Conservation (phyloP, 1,284 basidiomycete genomes). For the Neotropicomus parvogracilis region DNA sequence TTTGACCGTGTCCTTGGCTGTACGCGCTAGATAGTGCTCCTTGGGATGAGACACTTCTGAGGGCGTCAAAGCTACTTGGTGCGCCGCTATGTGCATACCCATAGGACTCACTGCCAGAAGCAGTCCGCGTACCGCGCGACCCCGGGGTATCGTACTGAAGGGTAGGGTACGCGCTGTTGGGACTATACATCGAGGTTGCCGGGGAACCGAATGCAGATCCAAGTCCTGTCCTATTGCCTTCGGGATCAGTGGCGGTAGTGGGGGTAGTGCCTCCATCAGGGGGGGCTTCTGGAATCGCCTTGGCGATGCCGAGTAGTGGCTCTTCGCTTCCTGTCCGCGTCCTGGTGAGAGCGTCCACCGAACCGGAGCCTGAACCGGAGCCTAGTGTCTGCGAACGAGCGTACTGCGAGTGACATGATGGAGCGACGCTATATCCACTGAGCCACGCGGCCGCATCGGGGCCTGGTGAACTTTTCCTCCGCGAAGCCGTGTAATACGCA, state of each 20-base stretch:
- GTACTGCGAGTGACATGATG: constrained; percentile 29
- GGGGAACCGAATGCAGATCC: constrained; percentile 33
- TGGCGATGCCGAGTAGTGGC: constrained; percentile 25
- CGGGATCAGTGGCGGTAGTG: constrained; percentile 4
- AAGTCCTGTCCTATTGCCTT: constrained; percentile 14
- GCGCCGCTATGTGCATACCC: constrained; percentile 26
- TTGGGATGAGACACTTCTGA: constrained; percentile 32
- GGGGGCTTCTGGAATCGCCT: constrained; percentile 10
- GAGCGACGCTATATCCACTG: constrained; percentile 24
- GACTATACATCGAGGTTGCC: constrained; percentile 19
- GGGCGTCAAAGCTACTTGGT: constrained; percentile 26
- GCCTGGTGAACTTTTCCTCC: constrained; percentile 27
- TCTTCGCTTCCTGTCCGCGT: constrained; percentile 33
- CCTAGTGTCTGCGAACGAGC: constrained; percentile 30
- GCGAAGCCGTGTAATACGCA: constrained; percentile 19
- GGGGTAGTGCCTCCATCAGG: constrained; percentile 10
- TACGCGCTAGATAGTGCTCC: constrained; percentile 28
- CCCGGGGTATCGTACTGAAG: constrained; percentile 20
- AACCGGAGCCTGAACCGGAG: constrained; percentile 27
- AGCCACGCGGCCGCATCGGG: constrained; percentile 28
- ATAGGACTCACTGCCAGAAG: constrained; percentile 27
- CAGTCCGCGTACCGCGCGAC: constrained; percentile 18
- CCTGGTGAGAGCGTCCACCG: constrained; percentile 25
- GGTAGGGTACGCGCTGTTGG: constrained; percentile 8
- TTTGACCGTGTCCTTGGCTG: constrained; percentile 16